Conservation (phyloP, 805 yeast genomes). For the Tetrapisispora phaffii region DNA sequence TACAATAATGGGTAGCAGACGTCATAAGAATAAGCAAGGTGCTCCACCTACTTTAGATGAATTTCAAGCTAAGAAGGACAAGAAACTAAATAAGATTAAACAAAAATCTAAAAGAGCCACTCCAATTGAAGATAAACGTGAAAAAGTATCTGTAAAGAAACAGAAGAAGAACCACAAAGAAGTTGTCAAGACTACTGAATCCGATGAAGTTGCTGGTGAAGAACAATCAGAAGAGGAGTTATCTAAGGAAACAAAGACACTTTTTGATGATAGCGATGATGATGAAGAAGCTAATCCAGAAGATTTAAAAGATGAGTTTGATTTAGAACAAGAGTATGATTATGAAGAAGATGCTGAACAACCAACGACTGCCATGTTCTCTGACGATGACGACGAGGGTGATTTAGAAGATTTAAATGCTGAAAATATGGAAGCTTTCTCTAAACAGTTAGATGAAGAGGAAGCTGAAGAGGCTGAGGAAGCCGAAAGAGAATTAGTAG, state of each 20-base stretch:
- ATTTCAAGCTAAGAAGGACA: slow-evolving; percentile 45
- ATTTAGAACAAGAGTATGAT: slow-evolving; percentile 47
- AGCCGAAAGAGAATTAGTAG: slow-evolving; percentile 51
- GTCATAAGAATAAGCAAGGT: slow-evolving; percentile 85
- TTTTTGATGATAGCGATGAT: slow-evolving; percentile 52
- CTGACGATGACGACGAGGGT: slow-evolving; percentile 63
- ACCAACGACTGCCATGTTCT: slow-evolving; percentile 58
- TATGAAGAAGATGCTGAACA: slow-evolving; percentile 29
- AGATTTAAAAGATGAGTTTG: slow-evolving; percentile 40
- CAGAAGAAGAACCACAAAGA: slow-evolving; percentile 12
- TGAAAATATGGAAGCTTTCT: slow-evolving; percentile 72
- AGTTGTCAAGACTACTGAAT: slow-evolving; percentile 4
- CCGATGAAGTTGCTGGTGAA: slow-evolving; percentile 13
- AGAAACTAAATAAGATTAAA: slow-evolving; percentile 30
- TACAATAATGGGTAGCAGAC: slow-evolving; percentile 67
- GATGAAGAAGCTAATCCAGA: slow-evolving; percentile 24
- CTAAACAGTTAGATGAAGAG: slow-evolving; percentile 53
- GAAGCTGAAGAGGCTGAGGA: slow-evolving; percentile 51
- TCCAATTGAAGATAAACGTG: not conserved
- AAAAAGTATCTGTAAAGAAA: slow-evolving; percentile 8
- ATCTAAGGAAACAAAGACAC: slow-evolving; percentile 57
- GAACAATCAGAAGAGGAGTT: slow-evolving; percentile 51
- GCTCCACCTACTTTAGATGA: slow-evolving; percentile 87
- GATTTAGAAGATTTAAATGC: slow-evolving; percentile 66
- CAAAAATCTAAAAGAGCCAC: slow-evolving; percentile 30